Conservation (phyloP, 2,329 filamentous ascomycete genomes). For the Sarocladium strictum region DNA sequence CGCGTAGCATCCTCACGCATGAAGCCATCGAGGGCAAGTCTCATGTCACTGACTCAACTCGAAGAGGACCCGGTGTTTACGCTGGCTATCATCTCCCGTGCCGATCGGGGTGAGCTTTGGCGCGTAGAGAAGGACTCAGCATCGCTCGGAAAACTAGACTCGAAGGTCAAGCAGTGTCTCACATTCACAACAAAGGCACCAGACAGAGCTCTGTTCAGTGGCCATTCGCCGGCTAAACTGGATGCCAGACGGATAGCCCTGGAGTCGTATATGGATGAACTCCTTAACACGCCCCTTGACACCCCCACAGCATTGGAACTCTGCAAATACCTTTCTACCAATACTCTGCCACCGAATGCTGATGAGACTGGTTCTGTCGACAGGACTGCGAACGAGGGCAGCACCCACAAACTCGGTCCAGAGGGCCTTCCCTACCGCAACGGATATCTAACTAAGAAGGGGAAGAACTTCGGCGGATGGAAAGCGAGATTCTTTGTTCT, state of each 20-base stretch:
- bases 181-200: conserved; percentile 71
- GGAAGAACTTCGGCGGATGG: conserved; percentile 99
- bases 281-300: conserved; percentile 78
- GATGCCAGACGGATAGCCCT: conserved; percentile 78
- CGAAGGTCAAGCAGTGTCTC: conserved; percentile 69
- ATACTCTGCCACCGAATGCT: conserved; percentile 55
- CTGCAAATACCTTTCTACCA: conserved; percentile 77
- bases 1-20: conserved; percentile 92
- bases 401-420: conserved; percentile 40
- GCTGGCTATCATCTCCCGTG: conserved; percentile 74
- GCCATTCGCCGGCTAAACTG: conserved; percentile 88
- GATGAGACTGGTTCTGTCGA: conserved; percentile 42
- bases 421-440: conserved; percentile 68
- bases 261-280: conserved; percentile 77
- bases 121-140: conserved; percentile 86
- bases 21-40: conserved; percentile 81
- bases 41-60: conserved; percentile 69
- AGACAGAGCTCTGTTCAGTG: conserved; percentile 79
- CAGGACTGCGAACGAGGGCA: conserved; percentile 19
- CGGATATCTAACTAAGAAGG: conserved; percentile 91
- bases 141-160: conserved; percentile 76
- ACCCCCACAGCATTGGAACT: conserved; percentile 70
- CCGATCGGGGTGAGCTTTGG: conserved; percentile 77
- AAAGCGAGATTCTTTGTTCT: conserved; percentile 70
- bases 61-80: conserved; percentile 96